These are phyloP conservation scores for Dactylellina drechsleri DNA, from an alignment of 2,329 filamentous ascomycete species.

Conservation along the genomic window DNA sequence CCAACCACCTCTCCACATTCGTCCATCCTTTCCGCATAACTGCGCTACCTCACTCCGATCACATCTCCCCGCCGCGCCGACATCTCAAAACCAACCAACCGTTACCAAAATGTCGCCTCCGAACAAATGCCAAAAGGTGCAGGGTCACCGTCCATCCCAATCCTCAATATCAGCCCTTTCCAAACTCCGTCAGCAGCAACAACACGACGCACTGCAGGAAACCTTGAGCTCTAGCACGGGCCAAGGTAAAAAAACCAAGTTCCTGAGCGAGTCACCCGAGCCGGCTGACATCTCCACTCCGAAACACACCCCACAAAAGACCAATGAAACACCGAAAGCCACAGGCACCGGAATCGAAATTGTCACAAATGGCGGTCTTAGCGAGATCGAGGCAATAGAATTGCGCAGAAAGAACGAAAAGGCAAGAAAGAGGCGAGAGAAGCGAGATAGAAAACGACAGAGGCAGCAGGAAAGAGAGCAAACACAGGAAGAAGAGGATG, in stretches of 20 bases:
- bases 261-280: conserved; percentile 44
- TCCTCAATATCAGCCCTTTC: conserved; percentile 29
- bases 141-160: conserved; percentile 4
- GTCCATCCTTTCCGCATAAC: conserved; percentile 8
- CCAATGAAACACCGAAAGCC: conserved; percentile 2
- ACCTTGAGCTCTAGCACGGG: conserved; percentile 38
- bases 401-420: conserved; percentile 50
- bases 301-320: background rate
- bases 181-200: conserved; percentile 29
- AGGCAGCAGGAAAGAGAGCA: conserved; percentile 15
- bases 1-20: conserved; percentile 8
- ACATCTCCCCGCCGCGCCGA: background rate
- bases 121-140: conserved; percentile 36
- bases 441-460: conserved; percentile 29
- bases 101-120: conserved; percentile 27
- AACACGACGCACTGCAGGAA: conserved; percentile 30
- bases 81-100: background rate
- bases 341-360: background rate
- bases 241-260: conserved; percentile 32
- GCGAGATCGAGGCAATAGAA: conserved; percentile 43
- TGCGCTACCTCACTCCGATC: conserved; percentile 13
- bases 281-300: conserved; percentile 10
- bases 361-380: conserved; percentile 36
- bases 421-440: conserved; percentile 33
- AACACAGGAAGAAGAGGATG: conserved; percentile 21